A percentile compares a stretch with the other conserved stretches of the same genome.
Evolutionary conservation across 495 filamentous ascomycete species (phyloP).

Genomic region (Apiosordaria backusii): DNA sequence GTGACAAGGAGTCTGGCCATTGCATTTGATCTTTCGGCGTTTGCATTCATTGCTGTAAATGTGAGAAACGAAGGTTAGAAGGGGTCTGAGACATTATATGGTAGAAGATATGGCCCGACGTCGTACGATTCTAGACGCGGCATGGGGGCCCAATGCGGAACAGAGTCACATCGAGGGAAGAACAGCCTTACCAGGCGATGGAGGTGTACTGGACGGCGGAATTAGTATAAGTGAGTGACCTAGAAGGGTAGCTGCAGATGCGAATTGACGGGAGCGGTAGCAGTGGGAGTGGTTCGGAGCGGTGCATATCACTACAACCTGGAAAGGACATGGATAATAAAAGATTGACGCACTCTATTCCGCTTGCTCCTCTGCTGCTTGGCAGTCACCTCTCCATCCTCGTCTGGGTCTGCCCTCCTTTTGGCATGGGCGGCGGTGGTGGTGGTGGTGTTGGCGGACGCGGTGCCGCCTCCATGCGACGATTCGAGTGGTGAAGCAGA

Average conservation of each 20-base stretch:
- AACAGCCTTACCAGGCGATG: constrained; percentile 71
- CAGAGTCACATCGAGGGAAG: background rate
- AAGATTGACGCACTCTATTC: constrained; percentile 43
- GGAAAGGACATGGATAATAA: background rate
- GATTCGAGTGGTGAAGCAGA: constrained; percentile 8
- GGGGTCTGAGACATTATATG: background rate
- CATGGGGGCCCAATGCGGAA: background rate
- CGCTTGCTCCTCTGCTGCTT: constrained; percentile 59
- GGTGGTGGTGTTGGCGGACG: constrained; percentile 14
- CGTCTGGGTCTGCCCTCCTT: constrained; percentile 38
- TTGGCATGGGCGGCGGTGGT: constrained; percentile 35
- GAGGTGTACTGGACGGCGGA: constrained; percentile 67
- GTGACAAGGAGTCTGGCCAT: constrained; percentile 77
- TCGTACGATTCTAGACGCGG: background rate
- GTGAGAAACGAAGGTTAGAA: background rate
- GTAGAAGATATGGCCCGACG: background rate
- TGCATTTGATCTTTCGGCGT: constrained; percentile 88
- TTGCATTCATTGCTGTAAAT: constrained; percentile 75
- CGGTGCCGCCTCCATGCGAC: constrained; percentile 6
- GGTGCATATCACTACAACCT: background rate
- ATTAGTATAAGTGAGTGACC: constrained; percentile 7
- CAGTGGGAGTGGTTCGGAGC: no score
- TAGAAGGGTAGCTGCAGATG: background rate
- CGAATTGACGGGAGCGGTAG: no score
- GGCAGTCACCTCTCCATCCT: constrained; percentile 27